Percentiles rank a stretch among this genome's conserved stretches.
Conservation (phyloP, 2,329 filamentous ascomycete genomes). For the Aspergillus uvarum region DNA sequence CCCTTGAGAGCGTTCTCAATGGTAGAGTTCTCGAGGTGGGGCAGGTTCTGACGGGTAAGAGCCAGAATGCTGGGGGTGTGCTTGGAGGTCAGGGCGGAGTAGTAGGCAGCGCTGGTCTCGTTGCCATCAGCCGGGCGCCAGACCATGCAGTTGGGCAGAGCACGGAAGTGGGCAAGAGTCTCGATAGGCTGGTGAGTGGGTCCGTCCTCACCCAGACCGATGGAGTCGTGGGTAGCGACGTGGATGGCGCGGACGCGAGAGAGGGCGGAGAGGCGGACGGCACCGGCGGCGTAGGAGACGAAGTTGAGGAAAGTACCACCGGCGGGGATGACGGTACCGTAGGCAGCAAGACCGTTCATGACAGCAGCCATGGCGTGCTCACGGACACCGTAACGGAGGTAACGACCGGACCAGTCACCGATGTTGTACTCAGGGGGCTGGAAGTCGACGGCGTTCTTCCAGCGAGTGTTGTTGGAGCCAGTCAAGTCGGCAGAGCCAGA, state of each 20-base stretch:
- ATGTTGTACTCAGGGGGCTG: conserved; percentile 83
- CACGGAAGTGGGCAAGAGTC: conserved; percentile 97
- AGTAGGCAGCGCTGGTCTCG: conserved; percentile 97
- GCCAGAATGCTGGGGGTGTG: conserved; percentile 90
- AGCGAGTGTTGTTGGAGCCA: conserved; percentile 96
- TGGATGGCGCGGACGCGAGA: conserved; percentile 90
- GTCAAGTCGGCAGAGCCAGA: conserved; percentile 98
- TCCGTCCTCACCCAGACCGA: conserved; percentile 97
- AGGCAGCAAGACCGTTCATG: conserved; percentile 79
- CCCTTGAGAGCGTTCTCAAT: conserved; percentile 90
- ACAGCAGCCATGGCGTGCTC: conserved; percentile 54
- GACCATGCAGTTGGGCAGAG: conserved; percentile 98
- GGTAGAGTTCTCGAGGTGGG: conserved; percentile 91
- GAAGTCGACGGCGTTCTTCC: conserved; percentile 97
- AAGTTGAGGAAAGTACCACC: conserved; percentile 99
- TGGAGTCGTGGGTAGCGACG: conserved; percentile 97
- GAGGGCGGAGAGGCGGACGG: conserved; percentile 89
- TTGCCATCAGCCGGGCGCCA: conserved; percentile 98
- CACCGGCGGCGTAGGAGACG: conserved; percentile 93
- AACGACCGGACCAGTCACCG: conserved; percentile 87
- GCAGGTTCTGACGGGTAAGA: conserved; percentile 95
- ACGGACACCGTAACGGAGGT: conserved; percentile 60
- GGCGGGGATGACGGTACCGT: conserved; percentile 92
- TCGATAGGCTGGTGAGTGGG: conserved; percentile 99
- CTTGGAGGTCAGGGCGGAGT: conserved; percentile 86